Evolutionary conservation across 2,329 filamentous ascomycete genomes (phyloP).

Genomic region (Xylaria arbuscula): DNA sequence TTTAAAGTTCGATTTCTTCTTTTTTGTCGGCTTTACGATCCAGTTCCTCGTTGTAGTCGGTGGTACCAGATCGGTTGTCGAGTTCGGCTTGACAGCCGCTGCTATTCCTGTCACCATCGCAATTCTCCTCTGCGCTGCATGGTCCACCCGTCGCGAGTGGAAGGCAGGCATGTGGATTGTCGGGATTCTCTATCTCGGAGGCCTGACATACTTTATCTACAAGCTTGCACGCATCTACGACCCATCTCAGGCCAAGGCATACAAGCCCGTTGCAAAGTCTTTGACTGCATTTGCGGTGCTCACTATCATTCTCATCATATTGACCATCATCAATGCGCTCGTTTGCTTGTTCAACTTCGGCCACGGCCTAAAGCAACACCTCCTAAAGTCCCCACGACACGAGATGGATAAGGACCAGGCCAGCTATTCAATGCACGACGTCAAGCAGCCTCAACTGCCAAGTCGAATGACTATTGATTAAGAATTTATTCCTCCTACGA

Average conservation of each 20-base stretch:
- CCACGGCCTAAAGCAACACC: constrained; percentile 87
- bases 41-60: constrained; percentile 96
- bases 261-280: constrained; percentile 82
- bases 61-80: constrained; percentile 71
- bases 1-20: constrained; percentile 99
- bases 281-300: constrained; percentile 94
- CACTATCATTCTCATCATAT: constrained; percentile 86
- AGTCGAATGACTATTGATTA: constrained; percentile 73
- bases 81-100: constrained; percentile 87
- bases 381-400: constrained; percentile 65
- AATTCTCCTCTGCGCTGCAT: constrained; percentile 86
- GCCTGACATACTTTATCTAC: constrained; percentile 95
- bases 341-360: constrained; percentile 92
- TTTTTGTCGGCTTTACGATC: constrained; percentile 98
- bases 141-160: constrained; percentile 86
- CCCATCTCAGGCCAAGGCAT: constrained; percentile 66
- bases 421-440: constrained; percentile 67
- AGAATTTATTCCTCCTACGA: constrained; percentile 31
- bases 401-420: constrained; percentile 66
- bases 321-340: constrained; percentile 88
- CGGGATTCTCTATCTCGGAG: constrained; percentile 88
- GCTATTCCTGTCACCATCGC: constrained; percentile 91
- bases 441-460: constrained; percentile 63
- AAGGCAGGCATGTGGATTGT: constrained; percentile 79
- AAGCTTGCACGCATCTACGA: constrained; percentile 97